These are phyloP conservation scores for Berkeleyomyces rouxiae DNA, from an alignment of 2,329 filamentous ascomycete species.

Conservation along the genomic window DNA sequence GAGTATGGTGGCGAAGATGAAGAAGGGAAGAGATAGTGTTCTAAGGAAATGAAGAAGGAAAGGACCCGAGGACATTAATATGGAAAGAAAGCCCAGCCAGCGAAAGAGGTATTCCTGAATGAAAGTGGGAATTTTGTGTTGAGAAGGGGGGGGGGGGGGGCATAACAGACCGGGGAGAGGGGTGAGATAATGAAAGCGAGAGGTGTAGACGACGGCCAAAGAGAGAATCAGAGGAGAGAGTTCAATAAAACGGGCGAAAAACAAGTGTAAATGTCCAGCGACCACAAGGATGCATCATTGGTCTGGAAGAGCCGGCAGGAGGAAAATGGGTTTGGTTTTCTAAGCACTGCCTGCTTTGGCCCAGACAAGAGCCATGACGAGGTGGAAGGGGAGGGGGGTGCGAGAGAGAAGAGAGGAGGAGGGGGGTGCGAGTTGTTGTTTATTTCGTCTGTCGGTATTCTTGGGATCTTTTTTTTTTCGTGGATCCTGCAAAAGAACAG, in stretches of 20 bases:
- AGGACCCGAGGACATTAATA: background rate
- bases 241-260: background rate
- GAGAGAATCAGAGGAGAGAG: background rate
- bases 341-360: background rate
- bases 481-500: background rate
- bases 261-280: background rate
- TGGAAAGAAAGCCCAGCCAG: background rate
- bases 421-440: background rate
- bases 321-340: background rate
- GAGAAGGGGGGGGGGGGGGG: background rate
- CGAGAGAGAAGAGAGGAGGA: background rate
- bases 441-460: background rate
- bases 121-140: background rate
- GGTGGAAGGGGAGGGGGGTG: background rate
- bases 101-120: background rate
- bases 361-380: background rate
- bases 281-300: background rate
- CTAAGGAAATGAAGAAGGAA: background rate
- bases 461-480: background rate
- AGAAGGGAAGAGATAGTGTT: background rate
- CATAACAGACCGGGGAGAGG: background rate
- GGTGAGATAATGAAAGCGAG: background rate
- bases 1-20: background rate
- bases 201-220: background rate
- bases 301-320: background rate